phyloP scores from a whole-genome alignment of 805 yeast species.

The Metschnikowia dekortorum region DNA sequence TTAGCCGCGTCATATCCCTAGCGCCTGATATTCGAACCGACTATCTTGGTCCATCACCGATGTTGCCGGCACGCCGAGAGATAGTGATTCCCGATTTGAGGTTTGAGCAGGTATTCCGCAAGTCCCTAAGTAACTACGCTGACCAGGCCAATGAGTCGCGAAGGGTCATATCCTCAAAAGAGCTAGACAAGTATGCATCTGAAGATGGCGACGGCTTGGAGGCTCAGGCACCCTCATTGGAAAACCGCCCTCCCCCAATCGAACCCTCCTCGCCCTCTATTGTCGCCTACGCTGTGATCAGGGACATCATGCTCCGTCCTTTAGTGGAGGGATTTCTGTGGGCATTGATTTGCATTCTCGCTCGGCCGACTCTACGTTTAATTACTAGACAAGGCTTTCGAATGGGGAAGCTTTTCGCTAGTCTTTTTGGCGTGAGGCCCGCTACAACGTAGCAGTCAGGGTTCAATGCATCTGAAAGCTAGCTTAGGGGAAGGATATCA shows the following conservation, averaged over 20 bases:
- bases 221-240: background rate
- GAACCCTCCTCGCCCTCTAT: constrained; percentile 41
- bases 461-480: background rate
- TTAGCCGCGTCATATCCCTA: no score
- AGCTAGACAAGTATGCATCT: constrained; percentile 13
- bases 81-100: constrained; percentile 56
- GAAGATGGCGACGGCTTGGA: background rate
- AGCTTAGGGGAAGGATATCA: no score
- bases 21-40: no score
- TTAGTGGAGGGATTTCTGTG: constrained; percentile 49
- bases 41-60: background rate
- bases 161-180: constrained; percentile 15
- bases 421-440: constrained; percentile 7
- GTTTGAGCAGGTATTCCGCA: constrained; percentile 57
- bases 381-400: constrained; percentile 11
- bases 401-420: constrained; percentile 10
- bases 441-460: background rate
- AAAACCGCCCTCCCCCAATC: constrained; percentile 22
- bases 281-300: constrained; percentile 45
- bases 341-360: constrained; percentile 16
- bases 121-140: constrained; percentile 29
- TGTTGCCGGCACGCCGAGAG: background rate
- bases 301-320: constrained; percentile 52
- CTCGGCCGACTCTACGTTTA: constrained; percentile 12
- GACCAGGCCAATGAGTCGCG: constrained; percentile 12